Percentiles rank a stretch among this genome's conserved stretches.
These are phyloP conservation scores for Wolfiporia cocos DNA, from an alignment of 1,284 basidiomycete genomes.

Conservation along the genomic window DNA sequence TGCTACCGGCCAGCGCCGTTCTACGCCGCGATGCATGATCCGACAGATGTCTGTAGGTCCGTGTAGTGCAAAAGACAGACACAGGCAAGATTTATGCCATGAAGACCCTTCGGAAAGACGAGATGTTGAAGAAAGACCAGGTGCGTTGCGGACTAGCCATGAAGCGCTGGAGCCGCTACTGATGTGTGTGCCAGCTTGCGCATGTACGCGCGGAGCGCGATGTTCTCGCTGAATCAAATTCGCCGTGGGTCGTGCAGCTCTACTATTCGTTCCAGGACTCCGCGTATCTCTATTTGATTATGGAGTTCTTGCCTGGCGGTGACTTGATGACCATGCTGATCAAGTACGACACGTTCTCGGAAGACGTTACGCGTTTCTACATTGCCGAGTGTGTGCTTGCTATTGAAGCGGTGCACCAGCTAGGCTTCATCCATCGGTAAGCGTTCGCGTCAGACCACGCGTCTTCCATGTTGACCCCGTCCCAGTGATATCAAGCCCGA, in stretches of 20 bases:
- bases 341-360: slow-evolving; percentile 99
- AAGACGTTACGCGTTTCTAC: slow-evolving; percentile 98
- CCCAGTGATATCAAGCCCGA: slow-evolving; percentile 96
- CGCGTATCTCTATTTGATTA: slow-evolving; percentile 94
- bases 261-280: slow-evolving; percentile 99
- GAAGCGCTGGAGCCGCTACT: slow-evolving; percentile 8
- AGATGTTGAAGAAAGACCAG: slow-evolving; percentile 99
- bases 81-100: slow-evolving; percentile 99
- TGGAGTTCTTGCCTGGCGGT: slow-evolving; percentile 98
- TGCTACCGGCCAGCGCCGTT: slow-evolving; percentile 13
- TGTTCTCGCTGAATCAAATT: slow-evolving; percentile 95
- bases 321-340: slow-evolving; percentile 99
- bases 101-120: slow-evolving; percentile 97
- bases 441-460: slow-evolving; percentile 13
- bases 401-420: slow-evolving; percentile 96
- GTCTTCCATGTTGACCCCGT: background rate
- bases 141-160: slow-evolving; percentile 35
- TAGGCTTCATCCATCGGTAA: slow-evolving; percentile 98
- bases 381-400: slow-evolving; percentile 98
- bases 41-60: slow-evolving; percentile 48
- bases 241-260: slow-evolving; percentile 95
- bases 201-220: slow-evolving; percentile 99
- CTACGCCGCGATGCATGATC: slow-evolving; percentile 6
- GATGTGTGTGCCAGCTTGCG: slow-evolving; percentile 59
- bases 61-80: slow-evolving; percentile 94